Evolutionary conservation across 2,329 filamentous ascomycete genomes (phyloP), one percentile per base, ranked within the genome.

Genomic region (Aspergillus pseudonomiae): DNA sequence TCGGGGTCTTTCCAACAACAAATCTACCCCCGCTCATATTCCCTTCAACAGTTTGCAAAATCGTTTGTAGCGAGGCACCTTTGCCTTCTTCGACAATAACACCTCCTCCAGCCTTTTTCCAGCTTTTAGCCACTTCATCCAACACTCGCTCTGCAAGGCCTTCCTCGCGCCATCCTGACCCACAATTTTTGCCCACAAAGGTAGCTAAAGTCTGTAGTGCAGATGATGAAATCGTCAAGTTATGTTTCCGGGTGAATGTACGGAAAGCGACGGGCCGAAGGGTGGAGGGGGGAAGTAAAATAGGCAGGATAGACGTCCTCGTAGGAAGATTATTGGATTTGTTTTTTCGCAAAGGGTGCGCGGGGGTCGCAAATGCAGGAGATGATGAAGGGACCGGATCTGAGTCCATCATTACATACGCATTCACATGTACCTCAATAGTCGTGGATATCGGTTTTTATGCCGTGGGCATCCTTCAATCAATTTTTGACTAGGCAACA

Each of bases 171-270:
- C 95, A 99, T 89, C 89, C 93, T 62, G 94, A 94, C 39, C 95
- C 95, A 77, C 95, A 99, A 78, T 97, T 91, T 70, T 92, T 90
- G 12, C 95, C 96, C 59, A 99, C 91, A 77, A 99, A 99, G 1
- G 87, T 85, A 24, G 95, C 94, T 36, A 99, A 84, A 54, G 91
- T 88, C 76, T 94, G 89, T 6, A 99, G 82, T 0, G 95, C 93
- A 0, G 93, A 88, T 0, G 94, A 95, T 9, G 92, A 94, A 59
- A 99, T 87, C 0, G 94, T 98, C 61, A 99, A 83, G 71, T 94
- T 96, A 80, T 99, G 93, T 75, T 98, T 99, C 79, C 97, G 97
- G 2, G 95, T 99, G 69, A 99, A 96, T 0, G 92, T 96, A 54
- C 95, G 89, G 74, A 99, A 98, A 10, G 95, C 96, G 24, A 98